phyloP scores from a whole-genome alignment of 2,329 filamentous ascomycete genomes.

The Nannizzia gypsea region DNA sequence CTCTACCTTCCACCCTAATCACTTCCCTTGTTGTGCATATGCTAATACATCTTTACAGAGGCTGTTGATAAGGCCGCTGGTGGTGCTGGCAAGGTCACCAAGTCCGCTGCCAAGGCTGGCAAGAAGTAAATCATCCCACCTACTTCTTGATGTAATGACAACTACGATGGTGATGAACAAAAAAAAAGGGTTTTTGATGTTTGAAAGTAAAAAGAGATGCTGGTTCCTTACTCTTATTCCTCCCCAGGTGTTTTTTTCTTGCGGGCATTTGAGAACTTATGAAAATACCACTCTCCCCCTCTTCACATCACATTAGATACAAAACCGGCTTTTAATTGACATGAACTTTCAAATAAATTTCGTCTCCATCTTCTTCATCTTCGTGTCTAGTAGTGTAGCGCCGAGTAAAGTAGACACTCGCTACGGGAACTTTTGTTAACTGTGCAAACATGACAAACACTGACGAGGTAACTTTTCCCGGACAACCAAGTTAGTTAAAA shows the following conservation, averaged over 20 bases:
- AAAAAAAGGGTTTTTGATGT: conserved; percentile 6
- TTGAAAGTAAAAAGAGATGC: conserved; percentile 1
- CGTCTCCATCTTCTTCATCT: background rate
- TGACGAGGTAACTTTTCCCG: too few relatives aligned
- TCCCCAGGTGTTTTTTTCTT: conserved; percentile 1
- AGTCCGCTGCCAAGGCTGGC: conserved; percentile 55
- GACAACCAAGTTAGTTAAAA: background rate
- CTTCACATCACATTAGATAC: background rate
- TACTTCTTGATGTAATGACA: conserved; percentile 2
- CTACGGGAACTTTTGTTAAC: background rate
- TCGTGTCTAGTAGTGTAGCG: background rate
- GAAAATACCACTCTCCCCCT: conserved; percentile 3
- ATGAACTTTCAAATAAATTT: background rate
- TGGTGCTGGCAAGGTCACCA: conserved; percentile 45
- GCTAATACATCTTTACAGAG: conserved; percentile 29
- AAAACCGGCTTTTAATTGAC: background rate
- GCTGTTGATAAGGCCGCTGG: conserved; percentile 46
- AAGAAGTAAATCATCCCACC: conserved; percentile 53
- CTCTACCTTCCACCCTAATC: background rate
- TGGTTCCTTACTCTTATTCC: background rate
- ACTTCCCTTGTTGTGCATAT: background rate
- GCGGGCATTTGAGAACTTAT: background rate
- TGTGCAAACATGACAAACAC: conserved; percentile 2
- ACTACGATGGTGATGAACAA: conserved; percentile 2
- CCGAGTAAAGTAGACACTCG: too few relatives aligned